Percentiles rank a stretch among this genome's conserved stretches.
These are phyloP conservation scores for Fonsecaea erecta DNA, from an alignment of 2,329 filamentous ascomycete genomes.

Conservation along the genomic window DNA sequence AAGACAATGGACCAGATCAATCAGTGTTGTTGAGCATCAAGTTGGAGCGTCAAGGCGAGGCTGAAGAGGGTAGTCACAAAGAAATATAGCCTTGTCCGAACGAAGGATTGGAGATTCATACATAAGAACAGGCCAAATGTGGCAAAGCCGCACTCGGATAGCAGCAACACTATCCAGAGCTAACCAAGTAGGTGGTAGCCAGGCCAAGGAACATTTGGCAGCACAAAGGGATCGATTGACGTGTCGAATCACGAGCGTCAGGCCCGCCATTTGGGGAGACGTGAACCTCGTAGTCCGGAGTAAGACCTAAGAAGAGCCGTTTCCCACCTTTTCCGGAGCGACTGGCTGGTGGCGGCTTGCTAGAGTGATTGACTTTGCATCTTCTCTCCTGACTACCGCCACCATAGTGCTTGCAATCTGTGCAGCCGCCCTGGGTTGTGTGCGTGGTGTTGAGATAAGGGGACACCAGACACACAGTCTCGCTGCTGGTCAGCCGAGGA, in stretches of 20 bases:
- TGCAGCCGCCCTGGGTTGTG: background rate
- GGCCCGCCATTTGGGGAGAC: background rate
- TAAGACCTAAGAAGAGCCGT: constrained; percentile 2
- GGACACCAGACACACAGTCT: too few species aligned
- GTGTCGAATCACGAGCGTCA: background rate
- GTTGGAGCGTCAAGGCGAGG: background rate
- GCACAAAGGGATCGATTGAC: background rate
- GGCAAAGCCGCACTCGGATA: background rate
- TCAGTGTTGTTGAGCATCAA: background rate
- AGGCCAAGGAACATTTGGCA: background rate
- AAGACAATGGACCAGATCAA: background rate
- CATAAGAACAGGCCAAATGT: background rate
- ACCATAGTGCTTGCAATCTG: background rate
- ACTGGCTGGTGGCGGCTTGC: background rate
- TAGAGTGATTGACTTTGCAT: background rate
- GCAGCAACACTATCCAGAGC: too few species aligned
- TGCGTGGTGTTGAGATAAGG: background rate
- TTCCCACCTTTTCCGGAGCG: background rate
- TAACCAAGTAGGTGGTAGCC: background rate
- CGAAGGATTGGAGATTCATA: background rate
- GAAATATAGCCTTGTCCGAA: background rate
- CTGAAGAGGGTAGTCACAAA: background rate
- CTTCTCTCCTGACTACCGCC: background rate
- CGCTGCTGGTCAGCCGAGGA: background rate
- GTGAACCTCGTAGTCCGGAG: background rate